Evolutionary conservation across 2,329 filamentous ascomycete genomes (phyloP), one percentile per base, ranked within the genome.

Genomic region (Ophiosphaerella narmari): DNA sequence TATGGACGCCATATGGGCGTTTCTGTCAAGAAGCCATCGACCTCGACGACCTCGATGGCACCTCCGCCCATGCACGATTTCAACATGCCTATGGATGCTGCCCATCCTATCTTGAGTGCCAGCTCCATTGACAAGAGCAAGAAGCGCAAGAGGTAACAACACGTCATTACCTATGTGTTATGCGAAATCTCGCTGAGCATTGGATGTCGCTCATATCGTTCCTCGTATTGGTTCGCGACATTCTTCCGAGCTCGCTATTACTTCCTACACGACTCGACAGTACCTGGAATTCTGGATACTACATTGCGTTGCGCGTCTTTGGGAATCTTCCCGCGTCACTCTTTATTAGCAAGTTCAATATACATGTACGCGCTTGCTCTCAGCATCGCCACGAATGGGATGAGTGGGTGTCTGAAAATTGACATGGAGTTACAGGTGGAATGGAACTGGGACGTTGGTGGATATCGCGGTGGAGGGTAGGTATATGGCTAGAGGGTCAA

Each of bases 1-100:
- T 97, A 97, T 64, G 84, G 86, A 52, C 80, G 86, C 50, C 82
- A 87, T 70, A 86, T 88, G 85, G 83, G 86, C 45, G 84, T 87
- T 29, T 77, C 84, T 1, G 81, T 87, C 55, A 87, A 86, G 75
- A 86, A 85, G 66, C 54, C 56, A 1, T 55, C 55, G 40, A 55
- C 52, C 16, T 57, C 54, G 18, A 21, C 18, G 18, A 21, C 18
- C 5, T 63, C 61, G 12, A 77, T 78, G 61, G 70, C 72, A 6
- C 66, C 68, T 16, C 66, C 69, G 13, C 59, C 69, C 23, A 55
- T 65, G 50, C 61, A 66, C 60, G 71, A 75, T 57, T 62, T 63
- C 59, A 70, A 38, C 38, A 54, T 56, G 50, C 49, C 60, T 7
- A 36, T 60, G n/a, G 59, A 63, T 9, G 34, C 43, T 16, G 43